phyloP scores from a whole-genome alignment of 1,284 basidiomycete genomes.

The Trametes sp. region DNA sequence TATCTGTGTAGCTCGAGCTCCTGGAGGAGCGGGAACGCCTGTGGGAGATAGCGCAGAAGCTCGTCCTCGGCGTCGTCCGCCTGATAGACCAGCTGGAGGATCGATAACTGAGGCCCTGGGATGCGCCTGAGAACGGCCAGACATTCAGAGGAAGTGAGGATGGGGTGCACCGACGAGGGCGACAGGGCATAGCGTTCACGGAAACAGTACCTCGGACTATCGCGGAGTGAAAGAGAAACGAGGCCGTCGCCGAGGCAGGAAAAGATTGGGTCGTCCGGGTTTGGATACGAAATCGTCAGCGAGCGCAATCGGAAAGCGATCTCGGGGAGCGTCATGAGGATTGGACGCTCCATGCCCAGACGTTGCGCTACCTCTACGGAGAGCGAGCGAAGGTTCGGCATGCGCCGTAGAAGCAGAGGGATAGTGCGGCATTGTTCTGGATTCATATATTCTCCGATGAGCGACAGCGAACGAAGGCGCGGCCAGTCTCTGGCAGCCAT shows the following conservation, averaged over 20 bases:
- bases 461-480: background rate
- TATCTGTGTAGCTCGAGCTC: slow-evolving; percentile 22
- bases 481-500: slow-evolving; percentile 10
- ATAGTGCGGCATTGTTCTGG: background rate
- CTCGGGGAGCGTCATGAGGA: background rate
- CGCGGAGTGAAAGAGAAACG: background rate
- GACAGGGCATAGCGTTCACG: background rate
- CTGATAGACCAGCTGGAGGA: slow-evolving; percentile 15
- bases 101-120: slow-evolving; percentile 6
- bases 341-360: background rate
- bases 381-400: slow-evolving; percentile 1
- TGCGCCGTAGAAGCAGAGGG: background rate
- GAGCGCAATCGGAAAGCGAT: background rate
- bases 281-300: slow-evolving; percentile 8
- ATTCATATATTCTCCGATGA: background rate
- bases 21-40: slow-evolving; percentile 6
- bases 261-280: slow-evolving; percentile 11
- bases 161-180: background rate
- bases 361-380: background rate
- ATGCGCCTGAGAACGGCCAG: slow-evolving; percentile 1
- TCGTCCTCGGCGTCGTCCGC: slow-evolving; percentile 16
- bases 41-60: slow-evolving; percentile 16
- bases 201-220: background rate
- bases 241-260: background rate
- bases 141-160: background rate